Evolutionary conservation across 2,329 filamentous ascomycete genomes (phyloP).

Genomic region (Aspergillus spinulosporus): DNA sequence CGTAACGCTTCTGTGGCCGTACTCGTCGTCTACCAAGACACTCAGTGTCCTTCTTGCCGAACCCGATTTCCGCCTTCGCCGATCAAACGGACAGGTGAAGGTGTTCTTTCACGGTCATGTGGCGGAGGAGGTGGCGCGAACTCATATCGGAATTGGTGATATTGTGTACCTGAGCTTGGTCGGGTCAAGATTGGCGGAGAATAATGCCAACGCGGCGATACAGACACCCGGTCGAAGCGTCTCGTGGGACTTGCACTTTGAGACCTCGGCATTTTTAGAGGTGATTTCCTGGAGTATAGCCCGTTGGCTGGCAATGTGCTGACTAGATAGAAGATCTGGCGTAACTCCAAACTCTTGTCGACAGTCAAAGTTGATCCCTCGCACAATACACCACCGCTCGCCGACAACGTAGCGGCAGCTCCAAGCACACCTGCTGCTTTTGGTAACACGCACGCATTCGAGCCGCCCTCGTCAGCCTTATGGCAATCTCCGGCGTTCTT

Average conservation of each 20-base stretch:
- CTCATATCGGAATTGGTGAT: constrained; percentile 75
- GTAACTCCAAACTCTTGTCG: constrained; percentile 26
- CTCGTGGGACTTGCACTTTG: constrained; percentile 58
- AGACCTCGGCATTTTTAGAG: constrained; percentile 37
- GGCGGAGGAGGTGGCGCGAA: constrained; percentile 67
- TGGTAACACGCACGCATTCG: constrained; percentile 18
- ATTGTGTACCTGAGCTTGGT: constrained; percentile 69
- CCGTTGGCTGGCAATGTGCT: neutral
- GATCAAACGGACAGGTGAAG: constrained; percentile 75
- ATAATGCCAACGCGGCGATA: constrained; percentile 53
- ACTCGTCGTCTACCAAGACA: constrained; percentile 72
- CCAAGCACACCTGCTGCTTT: constrained; percentile 29
- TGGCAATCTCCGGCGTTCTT: constrained; percentile 80
- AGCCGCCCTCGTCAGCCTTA: constrained; percentile 48
- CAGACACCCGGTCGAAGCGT: constrained; percentile 59
- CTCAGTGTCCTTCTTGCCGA: constrained; percentile 82
- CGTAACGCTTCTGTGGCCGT: constrained; percentile 88
- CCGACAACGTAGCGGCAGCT: constrained; percentile 22
- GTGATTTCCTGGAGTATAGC: constrained; percentile 17
- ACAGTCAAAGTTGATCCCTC: constrained; percentile 56
- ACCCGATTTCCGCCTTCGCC: constrained; percentile 76
- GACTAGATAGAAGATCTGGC: constrained; percentile 27
- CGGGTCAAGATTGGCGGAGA: constrained; percentile 63
- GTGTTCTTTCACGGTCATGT: constrained; percentile 70
- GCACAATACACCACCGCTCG: constrained; percentile 25